Conservation (phyloP, 805 yeast species). For the Candida endomychidarum region DNA sequence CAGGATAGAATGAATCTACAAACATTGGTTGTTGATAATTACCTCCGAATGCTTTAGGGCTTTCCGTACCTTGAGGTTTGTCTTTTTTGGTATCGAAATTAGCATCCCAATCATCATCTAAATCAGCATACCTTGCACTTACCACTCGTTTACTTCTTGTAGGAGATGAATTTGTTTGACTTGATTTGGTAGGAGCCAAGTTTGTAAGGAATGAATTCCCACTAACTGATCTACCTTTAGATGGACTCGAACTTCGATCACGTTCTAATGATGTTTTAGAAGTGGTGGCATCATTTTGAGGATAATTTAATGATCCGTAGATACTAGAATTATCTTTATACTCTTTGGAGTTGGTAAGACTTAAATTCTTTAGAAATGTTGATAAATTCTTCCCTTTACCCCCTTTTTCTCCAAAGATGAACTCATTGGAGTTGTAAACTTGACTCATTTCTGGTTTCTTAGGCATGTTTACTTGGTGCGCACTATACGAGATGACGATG, state of each 20-base stretch:
- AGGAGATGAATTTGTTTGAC: constrained; percentile 7
- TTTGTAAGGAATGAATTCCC: constrained; percentile 11
- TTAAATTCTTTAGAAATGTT: constrained; percentile 47
- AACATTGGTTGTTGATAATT: constrained; percentile 20
- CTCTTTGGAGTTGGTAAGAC: constrained; percentile 29
- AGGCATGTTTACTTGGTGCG: constrained; percentile 28
- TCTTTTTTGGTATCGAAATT: constrained; percentile 41
- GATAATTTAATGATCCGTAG: constrained; percentile 37
- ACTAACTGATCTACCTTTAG: constrained; percentile 14
- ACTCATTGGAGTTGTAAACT: constrained; percentile 50
- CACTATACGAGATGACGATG: too few species aligned
- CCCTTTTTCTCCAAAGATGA: constrained; percentile 66
- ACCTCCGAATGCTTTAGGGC: constrained; percentile 9
- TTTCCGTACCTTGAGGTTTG: constrained; percentile 10
- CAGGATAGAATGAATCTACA: constrained; percentile 39
- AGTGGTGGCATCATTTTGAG: constrained; percentile 1
- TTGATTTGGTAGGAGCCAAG: constrained; percentile 14
- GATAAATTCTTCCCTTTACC: constrained; percentile 63
- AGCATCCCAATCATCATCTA: constrained; percentile 93
- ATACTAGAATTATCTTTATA: constrained; percentile 35
- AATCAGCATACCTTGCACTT: constrained; percentile 54
- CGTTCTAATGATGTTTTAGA: constrained; percentile 3
- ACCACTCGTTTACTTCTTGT: constrained; percentile 12
- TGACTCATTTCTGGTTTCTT: constrained; percentile 47
- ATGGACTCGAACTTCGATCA: constrained; percentile 3